phyloP scores from a whole-genome alignment of 2,329 filamentous ascomycete species.

The Fusarium ramigenum region DNA sequence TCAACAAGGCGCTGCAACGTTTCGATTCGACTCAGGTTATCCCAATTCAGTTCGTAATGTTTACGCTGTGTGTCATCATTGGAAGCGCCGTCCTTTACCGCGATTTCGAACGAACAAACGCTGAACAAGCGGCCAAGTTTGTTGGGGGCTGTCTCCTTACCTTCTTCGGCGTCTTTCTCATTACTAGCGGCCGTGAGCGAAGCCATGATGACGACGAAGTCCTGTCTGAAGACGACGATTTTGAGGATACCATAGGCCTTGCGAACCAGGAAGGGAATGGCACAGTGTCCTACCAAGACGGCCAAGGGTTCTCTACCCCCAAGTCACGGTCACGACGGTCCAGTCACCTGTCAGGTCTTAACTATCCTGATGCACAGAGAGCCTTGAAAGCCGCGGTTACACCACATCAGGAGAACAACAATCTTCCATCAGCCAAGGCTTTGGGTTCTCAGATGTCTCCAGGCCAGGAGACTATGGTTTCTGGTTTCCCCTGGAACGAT shows the following conservation, averaged over 20 bases:
- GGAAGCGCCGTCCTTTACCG: conserved; percentile 93
- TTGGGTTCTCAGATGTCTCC: conserved; percentile 48
- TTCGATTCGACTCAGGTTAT: conserved; percentile 99
- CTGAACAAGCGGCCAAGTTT: conserved; percentile 82
- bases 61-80: conserved; percentile 93
- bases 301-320: conserved; percentile 35
- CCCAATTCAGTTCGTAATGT: conserved; percentile 95
- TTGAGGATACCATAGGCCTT: conserved; percentile 72
- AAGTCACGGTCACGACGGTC: conserved; percentile 56
- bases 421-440: conserved; percentile 49
- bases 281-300: conserved; percentile 24
- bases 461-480: conserved; percentile 50
- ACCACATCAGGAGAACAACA: conserved; percentile 49
- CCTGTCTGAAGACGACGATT: conserved; percentile 64
- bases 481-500: conserved; percentile 57
- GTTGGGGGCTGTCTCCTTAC: conserved; percentile 90
- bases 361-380: conserved; percentile 54
- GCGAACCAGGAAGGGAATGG: conserved; percentile 56
- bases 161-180: conserved; percentile 96
- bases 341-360: conserved; percentile 58
- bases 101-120: conserved; percentile 87
- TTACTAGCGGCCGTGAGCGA: conserved; percentile 81
- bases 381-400: conserved; percentile 42
- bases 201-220: conserved; percentile 65
- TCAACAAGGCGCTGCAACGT: conserved; percentile 86